phyloP scores from a whole-genome alignment of 805 yeast species.

The Spathaspora hagerdaliae region DNA sequence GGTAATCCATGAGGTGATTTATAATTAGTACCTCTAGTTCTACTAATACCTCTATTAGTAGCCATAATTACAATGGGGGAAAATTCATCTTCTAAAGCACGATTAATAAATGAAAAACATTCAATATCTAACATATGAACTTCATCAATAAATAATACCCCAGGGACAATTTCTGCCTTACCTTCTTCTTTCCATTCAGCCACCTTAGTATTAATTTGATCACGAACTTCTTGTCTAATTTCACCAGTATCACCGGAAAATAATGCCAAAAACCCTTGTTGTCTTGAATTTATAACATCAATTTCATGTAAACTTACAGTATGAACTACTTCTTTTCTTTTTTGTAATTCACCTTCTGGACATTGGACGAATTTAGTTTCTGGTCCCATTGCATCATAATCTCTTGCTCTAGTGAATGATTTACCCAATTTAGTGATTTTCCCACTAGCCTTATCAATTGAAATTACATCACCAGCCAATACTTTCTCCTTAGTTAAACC shows the following conservation, averaged over 20 bases:
- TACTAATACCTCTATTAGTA: slow-evolving; percentile 92
- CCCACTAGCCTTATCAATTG: slow-evolving; percentile 93
- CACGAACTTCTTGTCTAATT: slow-evolving; percentile 91
- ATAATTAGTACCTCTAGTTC: slow-evolving; percentile 88
- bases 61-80: slow-evolving; percentile 98
- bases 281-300: slow-evolving; percentile 95
- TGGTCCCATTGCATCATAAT: slow-evolving; percentile 98
- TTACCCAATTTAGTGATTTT: slow-evolving; percentile 92
- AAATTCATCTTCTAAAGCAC: slow-evolving; percentile 94
- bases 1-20: slow-evolving; percentile 98
- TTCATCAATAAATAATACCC: slow-evolving; percentile 96
- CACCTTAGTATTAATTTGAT: slow-evolving; percentile 93
- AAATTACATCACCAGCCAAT: slow-evolving; percentile 93
- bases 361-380: slow-evolving; percentile 97
- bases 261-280: slow-evolving; percentile 95
- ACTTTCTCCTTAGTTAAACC: slow-evolving; percentile 92
- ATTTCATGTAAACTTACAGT: slow-evolving; percentile 97
- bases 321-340: slow-evolving; percentile 92
- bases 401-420: slow-evolving; percentile 93
- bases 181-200: slow-evolving; percentile 99
- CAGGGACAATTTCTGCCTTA: slow-evolving; percentile 96
- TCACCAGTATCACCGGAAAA: slow-evolving; percentile 98
- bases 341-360: slow-evolving; percentile 98
- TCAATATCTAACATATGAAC: slow-evolving; percentile 98
- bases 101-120: slow-evolving; percentile 90